Evolutionary conservation across 1,284 basidiomycete species (phyloP), one percentile per base, ranked within the genome.

Genomic region (Apiotrichum brassicae): DNA sequence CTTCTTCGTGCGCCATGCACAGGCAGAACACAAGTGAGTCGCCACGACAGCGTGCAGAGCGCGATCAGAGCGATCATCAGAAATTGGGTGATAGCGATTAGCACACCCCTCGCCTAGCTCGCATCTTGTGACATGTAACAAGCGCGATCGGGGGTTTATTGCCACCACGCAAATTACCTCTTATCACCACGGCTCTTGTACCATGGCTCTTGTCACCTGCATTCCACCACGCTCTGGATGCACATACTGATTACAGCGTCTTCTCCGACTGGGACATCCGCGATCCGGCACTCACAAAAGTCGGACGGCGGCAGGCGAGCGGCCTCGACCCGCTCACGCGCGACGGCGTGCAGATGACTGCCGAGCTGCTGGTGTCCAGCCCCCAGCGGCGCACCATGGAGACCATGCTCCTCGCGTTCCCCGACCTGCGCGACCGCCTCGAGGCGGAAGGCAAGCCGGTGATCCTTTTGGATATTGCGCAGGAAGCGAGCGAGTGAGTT

Each of bases 11-110:
- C 63, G 71, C n/a, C 71, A 73, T 54, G 72, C 68, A 14, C 68
- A 73, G 48, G 71, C 68, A 0, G 64, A 70, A 53, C 68, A 73
- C 65, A 73, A 73, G 64, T 71, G 54, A 57, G 63, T 56, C 8
- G 14, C 22, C n/a, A n/a, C n/a, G n/a, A n/a, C n/a, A n/a, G n/a
- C n/a, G n/a, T n/a, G n/a, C n/a, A n/a, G n/a, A n/a, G n/a, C n/a
- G n/a, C n/a, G n/a, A n/a, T n/a, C n/a, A n/a, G n/a, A n/a, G n/a
- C n/a, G n/a, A n/a, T n/a, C n/a, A n/a, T n/a, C n/a, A n/a, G n/a
- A n/a, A n/a, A n/a, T n/a, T n/a, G n/a, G n/a, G n/a, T n/a, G n/a
- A n/a, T n/a, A n/a, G n/a, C n/a, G n/a, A n/a, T n/a, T n/a, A n/a
- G n/a, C n/a, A n/a, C n/a, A n/a, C n/a, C n/a, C n/a, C n/a, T n/a